Conservation (phyloP, 148 eudicot genomes). For the Bassia scoparia region DNA sequence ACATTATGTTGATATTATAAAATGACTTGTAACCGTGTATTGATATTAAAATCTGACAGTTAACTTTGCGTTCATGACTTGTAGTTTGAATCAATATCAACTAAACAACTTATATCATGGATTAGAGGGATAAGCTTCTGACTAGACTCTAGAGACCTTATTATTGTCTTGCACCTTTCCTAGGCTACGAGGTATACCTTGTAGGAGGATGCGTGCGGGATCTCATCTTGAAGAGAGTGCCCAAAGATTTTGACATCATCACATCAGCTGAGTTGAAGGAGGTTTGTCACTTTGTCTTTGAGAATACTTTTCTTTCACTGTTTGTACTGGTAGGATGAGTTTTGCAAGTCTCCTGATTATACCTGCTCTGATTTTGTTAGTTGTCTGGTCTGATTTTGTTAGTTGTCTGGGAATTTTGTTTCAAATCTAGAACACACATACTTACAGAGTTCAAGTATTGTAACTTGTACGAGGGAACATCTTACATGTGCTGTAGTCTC, state of each 20-base stretch:
- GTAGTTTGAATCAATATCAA: not conserved
- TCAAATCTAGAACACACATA: not conserved
- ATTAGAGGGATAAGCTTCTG: not conserved
- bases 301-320: not conserved
- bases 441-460: not conserved
- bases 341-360: not conserved
- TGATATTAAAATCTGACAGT: not conserved
- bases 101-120: not conserved
- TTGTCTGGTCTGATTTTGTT: not conserved
- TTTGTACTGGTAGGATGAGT: not conserved
- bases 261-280: constrained; percentile 29
- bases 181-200: constrained; percentile 32
- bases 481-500: not conserved
- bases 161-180: not conserved
- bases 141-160: not conserved
- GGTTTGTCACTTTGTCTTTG: constrained; percentile 24
- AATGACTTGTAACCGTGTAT: not conserved
- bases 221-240: constrained; percentile 30
- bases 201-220: constrained; percentile 36
- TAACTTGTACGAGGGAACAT: not conserved
- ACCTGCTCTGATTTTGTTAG: not conserved
- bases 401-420: not conserved
- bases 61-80: not conserved
- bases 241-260: constrained; percentile 33
- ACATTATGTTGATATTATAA: not conserved